phyloP scores from a whole-genome alignment of 139 green algal genomes.

The Chlorella sp. region DNA sequence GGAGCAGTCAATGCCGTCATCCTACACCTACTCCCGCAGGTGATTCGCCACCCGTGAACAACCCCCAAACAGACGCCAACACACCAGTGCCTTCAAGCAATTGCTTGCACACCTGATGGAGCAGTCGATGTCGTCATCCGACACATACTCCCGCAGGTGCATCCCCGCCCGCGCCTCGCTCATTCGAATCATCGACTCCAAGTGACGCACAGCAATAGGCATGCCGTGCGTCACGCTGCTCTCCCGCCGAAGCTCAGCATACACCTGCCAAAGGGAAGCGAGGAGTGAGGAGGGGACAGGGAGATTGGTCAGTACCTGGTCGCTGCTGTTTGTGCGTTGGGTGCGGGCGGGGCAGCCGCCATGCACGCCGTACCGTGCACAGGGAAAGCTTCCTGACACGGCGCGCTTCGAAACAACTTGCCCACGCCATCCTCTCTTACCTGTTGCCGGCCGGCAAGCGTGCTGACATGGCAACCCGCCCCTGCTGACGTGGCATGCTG shows the following conservation, averaged over 20 bases:
- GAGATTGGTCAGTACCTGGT: not conserved
- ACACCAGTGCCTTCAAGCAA: no score
- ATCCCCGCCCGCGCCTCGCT: conserved; percentile 94
- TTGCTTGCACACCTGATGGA: not conserved
- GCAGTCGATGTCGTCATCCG: conserved; percentile 83
- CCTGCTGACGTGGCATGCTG: no score
- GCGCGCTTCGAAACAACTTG: no score
- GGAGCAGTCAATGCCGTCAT: conserved; percentile 67
- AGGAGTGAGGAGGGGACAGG: not conserved
- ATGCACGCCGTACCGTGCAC: not conserved
- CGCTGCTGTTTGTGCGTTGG: not conserved
- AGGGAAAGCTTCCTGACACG: no score
- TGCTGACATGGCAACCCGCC: no score
- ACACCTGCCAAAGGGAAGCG: conserved; percentile 57
- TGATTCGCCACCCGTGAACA: no score
- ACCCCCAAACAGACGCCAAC: not conserved
- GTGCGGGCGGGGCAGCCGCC: not conserved
- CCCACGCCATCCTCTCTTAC: not conserved
- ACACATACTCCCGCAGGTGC: conserved; percentile 94
- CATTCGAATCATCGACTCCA: conserved; percentile 99
- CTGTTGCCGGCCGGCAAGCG: not conserved
- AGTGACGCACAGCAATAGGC: conserved; percentile 95
- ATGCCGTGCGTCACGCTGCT: conserved; percentile 87
- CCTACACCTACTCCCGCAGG: not conserved
- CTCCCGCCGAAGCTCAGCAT: conserved; percentile 81